Evolutionary conservation across 2,329 filamentous ascomycete genomes (phyloP).

Genomic region (Penicillium sp.): DNA sequence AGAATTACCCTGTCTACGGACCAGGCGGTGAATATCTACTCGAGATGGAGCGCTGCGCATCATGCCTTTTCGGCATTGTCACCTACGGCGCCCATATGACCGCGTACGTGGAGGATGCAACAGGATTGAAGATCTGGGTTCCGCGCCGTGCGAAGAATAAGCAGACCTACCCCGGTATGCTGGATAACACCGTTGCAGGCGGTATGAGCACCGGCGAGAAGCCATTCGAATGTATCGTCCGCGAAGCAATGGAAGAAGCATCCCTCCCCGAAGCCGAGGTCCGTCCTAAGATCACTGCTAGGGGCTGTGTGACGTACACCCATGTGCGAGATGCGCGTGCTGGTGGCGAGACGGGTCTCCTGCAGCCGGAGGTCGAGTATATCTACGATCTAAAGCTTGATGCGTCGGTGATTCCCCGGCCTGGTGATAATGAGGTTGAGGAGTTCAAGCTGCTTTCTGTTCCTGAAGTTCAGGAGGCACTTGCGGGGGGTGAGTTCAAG

Average conservation of each 20-base stretch:
- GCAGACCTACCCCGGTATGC: slow-evolving; percentile 81
- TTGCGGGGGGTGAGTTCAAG: slow-evolving; percentile 29
- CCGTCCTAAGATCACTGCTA: slow-evolving; percentile 53
- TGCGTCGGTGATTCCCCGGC: slow-evolving; percentile 18
- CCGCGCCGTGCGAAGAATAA: slow-evolving; percentile 71
- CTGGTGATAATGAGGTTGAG: slow-evolving; percentile 30
- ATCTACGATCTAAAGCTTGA: slow-evolving; percentile 32
- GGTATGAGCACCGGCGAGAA: slow-evolving; percentile 76
- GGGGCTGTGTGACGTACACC: slow-evolving; percentile 76
- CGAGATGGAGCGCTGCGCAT: slow-evolving; percentile 71
- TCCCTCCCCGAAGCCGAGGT: slow-evolving; percentile 68
- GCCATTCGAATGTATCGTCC: slow-evolving; percentile 74
- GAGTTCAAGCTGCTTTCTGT: slow-evolving; percentile 27
- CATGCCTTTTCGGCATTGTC: slow-evolving; percentile 68
- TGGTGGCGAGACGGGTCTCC: slow-evolving; percentile 15
- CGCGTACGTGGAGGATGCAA: slow-evolving; percentile 57
- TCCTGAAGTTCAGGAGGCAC: slow-evolving; percentile 23
- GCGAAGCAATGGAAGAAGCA: slow-evolving; percentile 87
- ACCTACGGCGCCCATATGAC: slow-evolving; percentile 80
- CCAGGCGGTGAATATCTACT: slow-evolving; percentile 57
- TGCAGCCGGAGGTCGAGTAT: slow-evolving; percentile 33
- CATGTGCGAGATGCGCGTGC: slow-evolving; percentile 67
- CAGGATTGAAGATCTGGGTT: slow-evolving; percentile 75
- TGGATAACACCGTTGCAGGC: slow-evolving; percentile 91
- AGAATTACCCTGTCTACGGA: slow-evolving; percentile 73